Conservation (phyloP, 2,329 filamentous ascomycete species). For the Trichoderma harzianum region DNA sequence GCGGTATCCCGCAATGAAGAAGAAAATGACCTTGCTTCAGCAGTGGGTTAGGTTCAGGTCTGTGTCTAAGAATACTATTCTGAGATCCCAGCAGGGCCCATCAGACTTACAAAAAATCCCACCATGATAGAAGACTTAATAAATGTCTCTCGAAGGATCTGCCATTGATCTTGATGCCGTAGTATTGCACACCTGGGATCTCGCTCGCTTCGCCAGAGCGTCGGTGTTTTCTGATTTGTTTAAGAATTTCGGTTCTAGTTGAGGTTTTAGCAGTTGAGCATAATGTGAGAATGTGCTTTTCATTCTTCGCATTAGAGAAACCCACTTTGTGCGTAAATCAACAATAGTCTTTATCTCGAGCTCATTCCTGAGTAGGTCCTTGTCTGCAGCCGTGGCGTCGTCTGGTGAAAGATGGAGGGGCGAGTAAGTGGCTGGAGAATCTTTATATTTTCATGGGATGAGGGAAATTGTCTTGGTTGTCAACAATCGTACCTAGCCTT, state of each 20-base stretch:
- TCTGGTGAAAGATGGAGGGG: slow-evolving; percentile 44
- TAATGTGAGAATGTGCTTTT: neutral
- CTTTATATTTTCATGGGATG: slow-evolving; percentile 15
- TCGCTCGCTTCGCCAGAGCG: slow-evolving; percentile 47
- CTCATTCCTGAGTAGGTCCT: slow-evolving; percentile 53
- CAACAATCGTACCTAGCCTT: slow-evolving; percentile 46
- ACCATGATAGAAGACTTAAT: slow-evolving; percentile 65
- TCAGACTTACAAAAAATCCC: slow-evolving; percentile 54
- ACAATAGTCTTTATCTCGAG: slow-evolving; percentile 69
- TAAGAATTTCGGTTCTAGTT: slow-evolving; percentile 66
- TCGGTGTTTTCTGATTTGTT: slow-evolving; percentile 60
- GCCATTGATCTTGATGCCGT: slow-evolving; percentile 71
- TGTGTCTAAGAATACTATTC: neutral
- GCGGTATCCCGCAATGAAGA: slow-evolving; percentile 65
- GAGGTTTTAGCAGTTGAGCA: neutral
- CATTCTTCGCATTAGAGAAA: neutral
- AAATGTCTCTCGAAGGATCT: slow-evolving; percentile 65
- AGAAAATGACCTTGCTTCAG: slow-evolving; percentile 47
- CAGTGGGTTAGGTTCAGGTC: neutral
- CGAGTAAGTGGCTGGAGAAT: neutral
- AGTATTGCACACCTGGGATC: slow-evolving; percentile 62
- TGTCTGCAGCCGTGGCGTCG: slow-evolving; percentile 66
- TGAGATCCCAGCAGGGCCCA: neutral
- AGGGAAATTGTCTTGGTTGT: neutral
- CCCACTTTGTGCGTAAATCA: slow-evolving; percentile 73